Base-by-base conservation (phyloP, 106 monocot species). In the Chionographis japonica region DNA sequence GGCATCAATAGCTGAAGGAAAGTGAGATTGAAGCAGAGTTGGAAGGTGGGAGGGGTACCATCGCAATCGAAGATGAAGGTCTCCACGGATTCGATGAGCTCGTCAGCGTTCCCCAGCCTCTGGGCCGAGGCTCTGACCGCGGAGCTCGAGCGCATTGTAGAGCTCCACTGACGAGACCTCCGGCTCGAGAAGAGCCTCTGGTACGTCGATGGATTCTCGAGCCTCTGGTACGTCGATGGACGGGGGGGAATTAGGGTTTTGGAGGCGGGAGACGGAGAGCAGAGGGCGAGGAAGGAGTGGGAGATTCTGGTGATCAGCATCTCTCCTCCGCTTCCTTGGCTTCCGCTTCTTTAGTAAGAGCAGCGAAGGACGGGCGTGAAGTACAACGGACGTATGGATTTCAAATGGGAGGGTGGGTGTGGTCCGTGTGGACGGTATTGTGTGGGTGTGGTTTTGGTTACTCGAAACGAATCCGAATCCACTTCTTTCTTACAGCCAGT, bases 11-110 rank as follows among this genome's bases (percentile, higher is more conserved):
- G 27, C 27, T 27, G 27, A 27, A 27, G 27, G 27, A 27, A 27
- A 27, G 27, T 27, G 27, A 27, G 27, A 27, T 27, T 27, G 27
- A 27, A 50, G 12, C 8, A 37, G 37, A 27, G 14, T 41, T 35
- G 0, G 7, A 35, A 50, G 19, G 11, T 56, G 36, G 6, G 27
- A 52, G 11, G 13, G 40, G 6, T 16, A 91, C 95, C 92, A 50
- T 97, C 89, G 66, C 97, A 97, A 63, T 97, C 92, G 68, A 97
- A 89, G 69, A 97, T 83, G 80, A 97, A 97, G 17, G 97, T 97
- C 69, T 97, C 89, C 3, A 97, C 97, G 6, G 92, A 92, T 54
- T 87, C 92, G 67, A 92, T 85, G 58, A 97, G 92, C 66, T 86
- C 89, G 20, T 84, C 81, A 2, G 76, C 78, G 54, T 80, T 81